A percentile compares a stretch with the other conserved stretches of the same genome.
Evolutionary conservation across 202 grass and related monocot species (phyloP).

Genomic region (Zoysia matrella): DNA sequence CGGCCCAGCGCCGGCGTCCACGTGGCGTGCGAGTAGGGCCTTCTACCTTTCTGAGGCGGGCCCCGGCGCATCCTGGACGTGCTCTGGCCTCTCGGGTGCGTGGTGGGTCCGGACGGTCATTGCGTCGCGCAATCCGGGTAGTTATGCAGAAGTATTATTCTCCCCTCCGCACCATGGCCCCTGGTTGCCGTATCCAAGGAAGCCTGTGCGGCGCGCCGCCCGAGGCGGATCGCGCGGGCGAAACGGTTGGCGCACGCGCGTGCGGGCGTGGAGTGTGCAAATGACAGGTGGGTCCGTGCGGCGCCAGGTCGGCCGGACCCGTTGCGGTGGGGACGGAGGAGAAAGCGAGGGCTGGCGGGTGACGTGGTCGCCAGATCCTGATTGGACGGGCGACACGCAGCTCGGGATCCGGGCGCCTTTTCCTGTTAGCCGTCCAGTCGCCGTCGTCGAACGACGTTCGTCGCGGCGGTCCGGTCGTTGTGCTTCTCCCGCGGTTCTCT

Average conservation of each 20-base stretch:
- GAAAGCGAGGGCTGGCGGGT: no score
- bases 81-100: not conserved
- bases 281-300: constrained; percentile 22
- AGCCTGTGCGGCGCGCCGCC: constrained; percentile 16
- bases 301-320: not conserved
- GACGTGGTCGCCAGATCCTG: constrained; percentile 19
- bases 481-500: not conserved
- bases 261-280: not conserved
- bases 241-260: constrained; percentile 42
- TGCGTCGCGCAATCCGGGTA: not conserved
- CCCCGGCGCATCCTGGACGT: no score
- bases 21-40: not conserved
- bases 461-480: not conserved
- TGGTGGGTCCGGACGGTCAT: not conserved
- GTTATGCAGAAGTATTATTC: not conserved
- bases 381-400: constrained; percentile 4
- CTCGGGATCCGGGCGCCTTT: not conserved
- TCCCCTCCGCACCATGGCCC: not conserved
- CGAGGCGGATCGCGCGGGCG: constrained; percentile 50
- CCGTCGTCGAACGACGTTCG: not conserved
- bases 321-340: no score
- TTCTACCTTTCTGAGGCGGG: no score
- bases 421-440: constrained; percentile 23
- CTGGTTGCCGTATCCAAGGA: constrained; percentile 33
- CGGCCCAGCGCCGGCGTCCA: not conserved